Evolutionary conservation across 139 green algal genomes (phyloP).

Genomic region (Asterochloris sp.): DNA sequence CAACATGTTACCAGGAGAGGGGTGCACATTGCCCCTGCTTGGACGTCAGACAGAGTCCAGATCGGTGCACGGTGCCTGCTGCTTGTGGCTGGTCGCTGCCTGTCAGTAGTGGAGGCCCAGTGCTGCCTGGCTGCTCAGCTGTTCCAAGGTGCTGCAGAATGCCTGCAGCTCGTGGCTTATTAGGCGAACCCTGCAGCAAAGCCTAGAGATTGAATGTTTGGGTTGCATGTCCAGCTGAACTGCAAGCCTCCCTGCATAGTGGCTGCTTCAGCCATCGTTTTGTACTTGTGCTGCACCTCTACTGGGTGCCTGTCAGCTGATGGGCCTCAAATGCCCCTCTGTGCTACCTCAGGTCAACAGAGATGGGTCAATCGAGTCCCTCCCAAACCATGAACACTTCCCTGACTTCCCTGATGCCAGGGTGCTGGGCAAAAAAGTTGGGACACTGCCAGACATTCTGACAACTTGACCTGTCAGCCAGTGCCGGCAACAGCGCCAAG

Average conservation of each 20-base stretch:
- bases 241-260: background rate
- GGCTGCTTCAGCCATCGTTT: background rate
- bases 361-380: slow-evolving; percentile 21
- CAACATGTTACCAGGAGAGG: background rate
- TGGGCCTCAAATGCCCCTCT: background rate
- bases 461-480: slow-evolving; percentile 12
- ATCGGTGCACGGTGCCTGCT: background rate
- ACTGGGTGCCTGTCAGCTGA: background rate
- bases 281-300: background rate
- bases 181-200: no score
- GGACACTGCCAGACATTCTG: slow-evolving; percentile 25
- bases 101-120: background rate
- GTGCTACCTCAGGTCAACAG: background rate
- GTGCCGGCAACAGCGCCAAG: no score
- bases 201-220: no score
- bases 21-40: no score
- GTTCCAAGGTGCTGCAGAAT: no score
- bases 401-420: slow-evolving; percentile 22
- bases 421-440: slow-evolving; percentile 23
- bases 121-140: no score
- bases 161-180: no score
- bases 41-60: background rate
- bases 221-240: no score
- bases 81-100: background rate
- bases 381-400: slow-evolving; percentile 28